Conservation (phyloP, 768 basidiomycete genomes). For the Psilocybe azurescens region DNA sequence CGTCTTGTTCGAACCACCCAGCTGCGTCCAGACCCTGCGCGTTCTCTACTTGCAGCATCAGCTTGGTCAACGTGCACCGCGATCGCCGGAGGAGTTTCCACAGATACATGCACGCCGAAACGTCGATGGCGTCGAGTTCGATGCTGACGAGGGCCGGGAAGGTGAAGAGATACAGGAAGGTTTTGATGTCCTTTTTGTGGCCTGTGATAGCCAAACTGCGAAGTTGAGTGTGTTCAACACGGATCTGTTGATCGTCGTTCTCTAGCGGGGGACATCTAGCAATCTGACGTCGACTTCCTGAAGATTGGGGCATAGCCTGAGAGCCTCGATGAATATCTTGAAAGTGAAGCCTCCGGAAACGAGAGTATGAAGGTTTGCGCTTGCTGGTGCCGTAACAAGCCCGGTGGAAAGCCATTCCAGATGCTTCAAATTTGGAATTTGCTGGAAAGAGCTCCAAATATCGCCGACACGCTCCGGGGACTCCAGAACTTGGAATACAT, state of each 20-base stretch:
- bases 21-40: background rate
- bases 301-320: background rate
- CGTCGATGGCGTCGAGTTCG: slow-evolving; percentile 6
- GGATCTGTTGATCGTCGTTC: background rate
- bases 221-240: background rate
- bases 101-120: background rate
- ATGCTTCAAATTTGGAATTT: background rate
- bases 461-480: background rate
- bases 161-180: background rate
- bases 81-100: background rate
- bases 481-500: background rate
- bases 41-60: slow-evolving; percentile 2
- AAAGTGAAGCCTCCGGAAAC: background rate
- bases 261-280: background rate
- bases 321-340: background rate
- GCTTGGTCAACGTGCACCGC: background rate
- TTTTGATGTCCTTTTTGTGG: background rate
- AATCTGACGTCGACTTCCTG: background rate
- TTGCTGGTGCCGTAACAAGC: background rate
- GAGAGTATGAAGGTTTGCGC: background rate
- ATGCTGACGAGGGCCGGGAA: slow-evolving; percentile 4
- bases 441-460: background rate
- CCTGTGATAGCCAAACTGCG: background rate
- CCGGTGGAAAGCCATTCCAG: background rate
- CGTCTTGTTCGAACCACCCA: slow-evolving; percentile 8